These are phyloP conservation scores for Plantago lanceolata DNA, from an alignment of 305 asterid species.

Conservation along the genomic window DNA sequence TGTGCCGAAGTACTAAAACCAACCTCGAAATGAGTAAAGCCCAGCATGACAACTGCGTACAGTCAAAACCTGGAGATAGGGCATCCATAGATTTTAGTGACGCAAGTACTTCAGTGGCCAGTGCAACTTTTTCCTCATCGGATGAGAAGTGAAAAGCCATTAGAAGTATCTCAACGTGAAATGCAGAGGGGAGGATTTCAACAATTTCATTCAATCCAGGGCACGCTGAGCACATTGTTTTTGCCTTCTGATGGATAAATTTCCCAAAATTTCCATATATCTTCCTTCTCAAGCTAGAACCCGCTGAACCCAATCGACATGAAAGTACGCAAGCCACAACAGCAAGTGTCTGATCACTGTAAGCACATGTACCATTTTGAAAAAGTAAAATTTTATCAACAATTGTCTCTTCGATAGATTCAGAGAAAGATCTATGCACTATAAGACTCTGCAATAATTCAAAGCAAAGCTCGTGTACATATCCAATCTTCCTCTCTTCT, in stretches of 20 bases:
- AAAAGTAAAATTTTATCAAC: conserved; percentile 59
- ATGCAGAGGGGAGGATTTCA: conserved; percentile 72
- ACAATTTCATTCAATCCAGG: conserved; percentile 60
- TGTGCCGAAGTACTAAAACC: conserved; percentile 86
- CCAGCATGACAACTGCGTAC: conserved; percentile 80
- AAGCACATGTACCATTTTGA: conserved; percentile 60
- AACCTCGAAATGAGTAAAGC: conserved; percentile 76
- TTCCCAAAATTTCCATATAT: conserved; percentile 46
- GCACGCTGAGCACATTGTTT: conserved; percentile 41
- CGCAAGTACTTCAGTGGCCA: conserved; percentile 49
- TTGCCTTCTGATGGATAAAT: conserved; percentile 58
- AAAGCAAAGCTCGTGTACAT: conserved; percentile 60
- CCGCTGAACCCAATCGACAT: conserved; percentile 57
- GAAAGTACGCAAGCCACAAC: conserved; percentile 80
- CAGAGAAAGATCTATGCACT: conserved; percentile 56
- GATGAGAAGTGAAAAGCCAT: conserved; percentile 85
- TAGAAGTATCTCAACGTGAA: conserved; percentile 81
- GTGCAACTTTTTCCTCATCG: conserved; percentile 59
- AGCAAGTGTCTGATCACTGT: conserved; percentile 82
- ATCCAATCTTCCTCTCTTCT: conserved; percentile 61
- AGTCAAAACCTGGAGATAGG: conserved; percentile 47
- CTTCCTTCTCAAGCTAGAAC: conserved; percentile 70
- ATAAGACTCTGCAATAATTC: conserved; percentile 76
- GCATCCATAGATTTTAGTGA: conserved; percentile 47
- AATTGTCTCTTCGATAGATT: conserved; percentile 61